Evolutionary conservation across 441 rosid genomes (phyloP), one percentile per base, ranked within the genome.

Genomic region (Euphorbia celastroides): DNA sequence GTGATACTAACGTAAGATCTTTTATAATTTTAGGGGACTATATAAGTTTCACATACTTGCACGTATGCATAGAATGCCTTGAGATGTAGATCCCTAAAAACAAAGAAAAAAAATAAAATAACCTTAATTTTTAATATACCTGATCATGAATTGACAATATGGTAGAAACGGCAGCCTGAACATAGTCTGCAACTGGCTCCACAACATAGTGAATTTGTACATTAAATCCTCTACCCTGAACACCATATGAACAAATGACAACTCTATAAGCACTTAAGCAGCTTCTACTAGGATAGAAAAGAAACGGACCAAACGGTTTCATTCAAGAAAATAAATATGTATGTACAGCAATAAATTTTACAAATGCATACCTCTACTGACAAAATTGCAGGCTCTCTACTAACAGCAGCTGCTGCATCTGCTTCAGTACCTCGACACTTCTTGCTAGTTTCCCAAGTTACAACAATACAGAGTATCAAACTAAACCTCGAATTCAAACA

Each of bases 151-250:
- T 89, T 77, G 80, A 78, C 72, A 80, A 48, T 22, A 88, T 86
- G 14, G 99, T 86, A 75, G 94, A 89, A 72, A 92, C 92, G 71
- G 81, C 80, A 69, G 94, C 85, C 79, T 57, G 83, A 67, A 89
- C 76, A 80, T 94, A 94, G 73, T 92, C 98, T 38, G 95, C 78
- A 66, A 92, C 94, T 48, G 99, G 91, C 74, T 94, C 99, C 83
- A 80, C 94, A 36, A 80, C 79, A 80, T 82, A 94, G 82, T 85
- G 89, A 70, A 89, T 76, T 78, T 83, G 86, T 50, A 94, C 98
- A 65, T 79, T 84, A 80, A 84, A 92, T 69, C 99, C 96, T 82
- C 99, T 89, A 56, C 99, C 99, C 99, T 93, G 80, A 68, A 76
- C 77, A 50, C 72, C 32, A 48, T 26, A 64, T 60, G 31, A 50